A percentile compares a stretch with the other conserved stretches of the same genome.
Conservation (phyloP, 2,329 filamentous ascomycete genomes). For the Fusarium cicatricum region DNA sequence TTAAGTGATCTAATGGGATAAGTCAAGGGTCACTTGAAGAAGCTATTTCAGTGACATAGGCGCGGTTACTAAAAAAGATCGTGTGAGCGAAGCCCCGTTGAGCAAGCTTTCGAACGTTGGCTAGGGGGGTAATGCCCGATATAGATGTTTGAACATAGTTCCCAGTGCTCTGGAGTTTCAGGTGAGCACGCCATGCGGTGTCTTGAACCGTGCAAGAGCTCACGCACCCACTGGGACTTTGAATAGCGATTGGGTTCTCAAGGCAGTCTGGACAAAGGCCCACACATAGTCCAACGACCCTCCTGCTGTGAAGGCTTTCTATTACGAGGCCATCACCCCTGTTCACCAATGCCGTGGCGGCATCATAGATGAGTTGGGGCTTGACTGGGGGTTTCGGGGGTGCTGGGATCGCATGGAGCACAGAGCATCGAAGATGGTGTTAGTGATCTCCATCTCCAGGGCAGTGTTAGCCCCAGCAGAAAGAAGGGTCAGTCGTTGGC, state of each 20-base stretch:
- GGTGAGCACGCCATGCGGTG: constrained; percentile 2
- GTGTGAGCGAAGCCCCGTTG: not conserved
- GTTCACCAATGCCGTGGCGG: constrained; percentile 32
- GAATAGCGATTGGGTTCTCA: constrained; percentile 17
- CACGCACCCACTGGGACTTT: constrained; percentile 19
- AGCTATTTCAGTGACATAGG: constrained; percentile 3
- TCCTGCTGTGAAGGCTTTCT: constrained; percentile 29
- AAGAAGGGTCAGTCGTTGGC: constrained; percentile 12
- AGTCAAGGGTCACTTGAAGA: not conserved
- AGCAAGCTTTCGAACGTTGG: not conserved
- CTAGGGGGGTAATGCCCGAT: not conserved
- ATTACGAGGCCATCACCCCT: constrained; percentile 30
- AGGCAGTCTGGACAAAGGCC: constrained; percentile 9
- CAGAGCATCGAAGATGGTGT: constrained; percentile 12
- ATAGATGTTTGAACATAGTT: constrained; percentile 1
- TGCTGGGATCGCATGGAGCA: constrained; percentile 16
- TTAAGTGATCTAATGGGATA: not conserved
- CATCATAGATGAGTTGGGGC: constrained; percentile 28
- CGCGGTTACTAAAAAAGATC: not conserved
- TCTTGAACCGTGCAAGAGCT: constrained; percentile 13
- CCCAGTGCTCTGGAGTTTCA: constrained; percentile 12
- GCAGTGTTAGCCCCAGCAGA: constrained; percentile 19
- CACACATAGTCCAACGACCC: not conserved
- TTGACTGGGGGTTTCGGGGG: constrained; percentile 11
- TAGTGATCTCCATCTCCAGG: constrained; percentile 22